Percentiles rank a stretch among this genome's conserved stretches.
phyloP scores from a whole-genome alignment of 2,329 filamentous ascomycete genomes.

The Fusarium citri region DNA sequence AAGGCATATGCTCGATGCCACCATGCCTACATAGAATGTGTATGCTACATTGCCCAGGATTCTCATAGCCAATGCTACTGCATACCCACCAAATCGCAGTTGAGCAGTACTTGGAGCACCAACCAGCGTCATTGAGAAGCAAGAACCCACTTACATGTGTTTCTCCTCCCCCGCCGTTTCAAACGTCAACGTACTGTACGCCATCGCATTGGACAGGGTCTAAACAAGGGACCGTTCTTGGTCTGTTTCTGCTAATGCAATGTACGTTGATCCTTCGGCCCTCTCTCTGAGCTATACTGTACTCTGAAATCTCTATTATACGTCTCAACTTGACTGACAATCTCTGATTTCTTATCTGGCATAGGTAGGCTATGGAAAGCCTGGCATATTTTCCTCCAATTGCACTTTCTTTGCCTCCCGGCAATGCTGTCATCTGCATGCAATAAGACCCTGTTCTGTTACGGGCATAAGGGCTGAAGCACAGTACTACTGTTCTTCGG shows the following conservation, averaged over 20 bases:
- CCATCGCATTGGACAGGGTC: conserved; percentile 23
- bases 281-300: neutral
- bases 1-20: conserved; percentile 1
- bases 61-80: conserved; percentile 27
- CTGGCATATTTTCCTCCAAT: conserved; percentile 1
- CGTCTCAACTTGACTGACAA: neutral
- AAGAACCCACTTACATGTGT: conserved; percentile 4
- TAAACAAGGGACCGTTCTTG: conserved; percentile 10
- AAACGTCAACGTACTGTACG: conserved; percentile 32
- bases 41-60: conserved; percentile 8
- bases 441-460: conserved; percentile 24
- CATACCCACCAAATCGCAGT: conserved; percentile 10
- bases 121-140: conserved; percentile 10
- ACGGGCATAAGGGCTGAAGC: neutral
- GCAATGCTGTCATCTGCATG: neutral
- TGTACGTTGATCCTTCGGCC: conserved; percentile 22
- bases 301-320: neutral
- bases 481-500: neutral
- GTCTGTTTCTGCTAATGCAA: conserved; percentile 23
- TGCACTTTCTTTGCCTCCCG: neutral
- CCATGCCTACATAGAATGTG: neutral
- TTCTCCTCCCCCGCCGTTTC: conserved; percentile 37
- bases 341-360: conserved; percentile 9
- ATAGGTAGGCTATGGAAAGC: neutral
- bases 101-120: conserved; percentile 2